Conservation (phyloP, 192 early-diverging fungal species). For the Coemansia sp. region DNA sequence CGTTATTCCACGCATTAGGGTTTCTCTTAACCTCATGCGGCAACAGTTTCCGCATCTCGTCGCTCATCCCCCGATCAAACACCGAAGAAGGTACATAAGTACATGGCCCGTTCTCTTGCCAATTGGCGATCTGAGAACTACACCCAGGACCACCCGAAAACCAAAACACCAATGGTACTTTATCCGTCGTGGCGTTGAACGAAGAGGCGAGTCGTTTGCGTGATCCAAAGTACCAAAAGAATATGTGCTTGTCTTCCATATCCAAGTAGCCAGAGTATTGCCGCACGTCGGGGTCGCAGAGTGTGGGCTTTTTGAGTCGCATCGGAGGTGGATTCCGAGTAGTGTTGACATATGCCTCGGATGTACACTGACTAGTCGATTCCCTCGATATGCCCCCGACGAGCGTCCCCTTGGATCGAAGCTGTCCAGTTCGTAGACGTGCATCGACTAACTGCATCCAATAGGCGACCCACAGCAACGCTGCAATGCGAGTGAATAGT, state of each 20-base stretch:
- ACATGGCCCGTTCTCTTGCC: constrained; percentile 80
- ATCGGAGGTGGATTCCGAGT: constrained; percentile 52
- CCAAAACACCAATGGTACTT: constrained; percentile 74
- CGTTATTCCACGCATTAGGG: constrained; percentile 67
- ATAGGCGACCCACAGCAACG: neutral
- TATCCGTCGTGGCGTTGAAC: constrained; percentile 39
- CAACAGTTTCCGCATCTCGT: constrained; percentile 44
- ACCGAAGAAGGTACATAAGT: constrained; percentile 29
- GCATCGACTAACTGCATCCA: neutral
- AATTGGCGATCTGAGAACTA: constrained; percentile 69
- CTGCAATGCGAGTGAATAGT: neutral
- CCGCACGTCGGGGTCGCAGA: constrained; percentile 88
- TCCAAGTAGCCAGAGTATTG: constrained; percentile 83
- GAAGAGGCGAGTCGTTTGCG: constrained; percentile 29
- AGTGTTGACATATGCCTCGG: neutral
- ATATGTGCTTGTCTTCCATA: constrained; percentile 60
- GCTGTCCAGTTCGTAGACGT: constrained; percentile 4
- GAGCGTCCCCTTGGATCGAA: neutral
- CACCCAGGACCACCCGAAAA: constrained; percentile 79
- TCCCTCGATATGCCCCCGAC: neutral
- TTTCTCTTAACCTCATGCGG: constrained; percentile 51
- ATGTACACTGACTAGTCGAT: constrained; percentile 19
- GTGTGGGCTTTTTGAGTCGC: constrained; percentile 65
- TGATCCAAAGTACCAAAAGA: constrained; percentile 76
- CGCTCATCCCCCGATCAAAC: constrained; percentile 25